Base-by-base conservation (phyloP, 164 flowering plant genomes). In the Akebia trifoliata region DNA sequence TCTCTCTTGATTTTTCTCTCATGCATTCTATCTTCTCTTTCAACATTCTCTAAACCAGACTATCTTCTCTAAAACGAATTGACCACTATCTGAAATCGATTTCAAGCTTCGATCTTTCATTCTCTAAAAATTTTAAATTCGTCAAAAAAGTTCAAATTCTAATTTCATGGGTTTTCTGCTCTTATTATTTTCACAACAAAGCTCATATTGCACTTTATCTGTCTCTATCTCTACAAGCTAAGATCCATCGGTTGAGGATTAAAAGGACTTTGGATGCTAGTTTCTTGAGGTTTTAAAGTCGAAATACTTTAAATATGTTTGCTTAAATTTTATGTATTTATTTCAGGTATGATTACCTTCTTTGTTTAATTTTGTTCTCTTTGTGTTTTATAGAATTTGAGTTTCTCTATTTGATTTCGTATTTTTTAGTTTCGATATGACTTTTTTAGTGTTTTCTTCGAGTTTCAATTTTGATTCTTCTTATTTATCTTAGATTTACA, bases 191-290 rank as follows among this genome's bases (percentile, higher is more conserved):
- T n/a, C n/a, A n/a, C n/a, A n/a, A n/a, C n/a, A n/a, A n/a, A n/a
- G n/a, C n/a, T n/a, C n/a, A n/a, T n/a, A n/a, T n/a, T n/a, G n/a
- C n/a, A n/a, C n/a, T n/a, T n/a, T n/a, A n/a, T n/a, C n/a, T n/a
- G 28, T 56, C 50, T 46, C 11, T 22, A 51, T 56, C 59, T 61
- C 59, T 45, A 32, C 55, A 62, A 66, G 56, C 65, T 4, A 36
- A 34, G 52, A 78, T 78, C 78, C 52, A 50, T 74, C 75, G 78
- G 81, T 55, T 50, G 54, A 68, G 38, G 45, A 74, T 70, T 69
- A 60, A 70, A 55, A 68, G 69, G 52, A 71, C 65, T 34, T 47
- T 60, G 54, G 31, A 42, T 54, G 52, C 68, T 38, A 7, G 30
- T 42, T 55, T 50, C 50, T 42, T 39, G 39, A 42, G 34, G 58